These are phyloP conservation scores for Trichoderma sp. DNA, from an alignment of 2,329 filamentous ascomycete species.

Conservation along the genomic window DNA sequence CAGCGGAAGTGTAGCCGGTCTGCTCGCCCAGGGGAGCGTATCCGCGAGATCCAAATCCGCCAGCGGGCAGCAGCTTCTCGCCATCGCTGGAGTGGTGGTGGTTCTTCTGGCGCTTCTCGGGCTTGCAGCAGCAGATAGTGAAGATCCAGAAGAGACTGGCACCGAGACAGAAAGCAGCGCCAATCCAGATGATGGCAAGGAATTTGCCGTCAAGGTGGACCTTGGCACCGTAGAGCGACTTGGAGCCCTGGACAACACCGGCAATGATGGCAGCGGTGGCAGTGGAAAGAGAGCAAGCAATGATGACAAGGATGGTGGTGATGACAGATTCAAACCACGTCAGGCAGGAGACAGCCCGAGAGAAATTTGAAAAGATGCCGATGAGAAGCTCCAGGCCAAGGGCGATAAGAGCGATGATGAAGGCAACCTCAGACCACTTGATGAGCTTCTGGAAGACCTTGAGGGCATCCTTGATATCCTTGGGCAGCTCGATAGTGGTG, in stretches of 20 bases:
- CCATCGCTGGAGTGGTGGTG: slow-evolving; percentile 36
- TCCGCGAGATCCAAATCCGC: slow-evolving; percentile 26
- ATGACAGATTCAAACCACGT: slow-evolving; percentile 74
- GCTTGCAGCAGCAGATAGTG: slow-evolving; percentile 86
- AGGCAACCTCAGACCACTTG: slow-evolving; percentile 81
- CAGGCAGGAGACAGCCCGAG: slow-evolving; percentile 74
- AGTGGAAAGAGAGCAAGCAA: slow-evolving; percentile 70
- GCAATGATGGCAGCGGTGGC: slow-evolving; percentile 69
- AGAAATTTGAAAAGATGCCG: slow-evolving; percentile 80
- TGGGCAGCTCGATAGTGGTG: slow-evolving; percentile 62
- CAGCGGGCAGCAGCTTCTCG: slow-evolving; percentile 52
- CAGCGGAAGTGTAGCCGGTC: slow-evolving; percentile 38
- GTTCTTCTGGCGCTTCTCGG: slow-evolving; percentile 36
- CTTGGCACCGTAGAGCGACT: slow-evolving; percentile 69
- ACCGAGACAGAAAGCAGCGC: slow-evolving; percentile 70
- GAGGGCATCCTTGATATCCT: slow-evolving; percentile 63
- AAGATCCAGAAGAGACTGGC: slow-evolving; percentile 88
- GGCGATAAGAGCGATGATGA: slow-evolving; percentile 67
- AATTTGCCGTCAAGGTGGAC: slow-evolving; percentile 66
- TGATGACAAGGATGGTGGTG: slow-evolving; percentile 53
- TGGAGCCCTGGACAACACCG: slow-evolving; percentile 48
- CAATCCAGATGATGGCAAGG: slow-evolving; percentile 74
- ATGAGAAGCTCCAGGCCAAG: slow-evolving; percentile 71
- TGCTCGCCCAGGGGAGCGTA: slow-evolving; percentile 39
- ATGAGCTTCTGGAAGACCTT: slow-evolving; percentile 70